Evolutionary conservation across 176 grass and related monocot genomes (phyloP).

Genomic region (Oryza meyeriana): DNA sequence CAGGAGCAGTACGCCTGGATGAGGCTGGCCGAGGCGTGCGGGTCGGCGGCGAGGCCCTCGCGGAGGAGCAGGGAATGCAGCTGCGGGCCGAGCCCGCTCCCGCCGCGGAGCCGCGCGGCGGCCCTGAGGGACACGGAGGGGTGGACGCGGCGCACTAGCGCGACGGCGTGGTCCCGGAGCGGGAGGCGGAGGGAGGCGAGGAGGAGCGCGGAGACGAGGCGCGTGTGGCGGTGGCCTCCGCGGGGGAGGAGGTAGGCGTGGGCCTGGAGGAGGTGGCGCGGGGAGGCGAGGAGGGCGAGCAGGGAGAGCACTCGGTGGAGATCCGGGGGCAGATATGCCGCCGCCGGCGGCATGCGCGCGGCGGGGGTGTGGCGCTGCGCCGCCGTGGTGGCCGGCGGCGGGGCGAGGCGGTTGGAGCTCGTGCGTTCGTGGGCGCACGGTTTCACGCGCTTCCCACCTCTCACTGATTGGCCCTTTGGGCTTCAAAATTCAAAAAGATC

Average conservation of each 20-base stretch:
- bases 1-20: conserved; percentile 46
- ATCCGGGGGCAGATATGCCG: not conserved
- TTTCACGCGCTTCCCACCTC: not conserved
- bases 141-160: conserved; percentile 22
- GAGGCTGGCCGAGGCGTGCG: conserved; percentile 49
- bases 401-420: not conserved
- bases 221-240: conserved; percentile 30
- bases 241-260: conserved; percentile 47
- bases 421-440: conserved; percentile 3
- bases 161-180: conserved; percentile 1
- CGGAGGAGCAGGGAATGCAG: conserved; percentile 43
- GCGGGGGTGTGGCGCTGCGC: not conserved
- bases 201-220: conserved; percentile 41
- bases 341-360: conserved; percentile 28
- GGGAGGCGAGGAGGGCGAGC: conserved; percentile 23
- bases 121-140: conserved; percentile 31
- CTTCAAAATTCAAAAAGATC: not conserved
- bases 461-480: not conserved
- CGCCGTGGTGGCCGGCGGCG: not conserved
- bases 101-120: conserved; percentile 8
- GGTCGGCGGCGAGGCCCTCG: conserved; percentile 34
- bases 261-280: conserved; percentile 40
- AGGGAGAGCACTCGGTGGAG: conserved; percentile 33
- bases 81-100: conserved; percentile 31
- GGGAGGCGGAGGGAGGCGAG: conserved; percentile 46